Base-by-base conservation (phyloP, 2,329 filamentous ascomycete genomes). In the Ophiognomonia clavigignenti-juglandacearum region DNA sequence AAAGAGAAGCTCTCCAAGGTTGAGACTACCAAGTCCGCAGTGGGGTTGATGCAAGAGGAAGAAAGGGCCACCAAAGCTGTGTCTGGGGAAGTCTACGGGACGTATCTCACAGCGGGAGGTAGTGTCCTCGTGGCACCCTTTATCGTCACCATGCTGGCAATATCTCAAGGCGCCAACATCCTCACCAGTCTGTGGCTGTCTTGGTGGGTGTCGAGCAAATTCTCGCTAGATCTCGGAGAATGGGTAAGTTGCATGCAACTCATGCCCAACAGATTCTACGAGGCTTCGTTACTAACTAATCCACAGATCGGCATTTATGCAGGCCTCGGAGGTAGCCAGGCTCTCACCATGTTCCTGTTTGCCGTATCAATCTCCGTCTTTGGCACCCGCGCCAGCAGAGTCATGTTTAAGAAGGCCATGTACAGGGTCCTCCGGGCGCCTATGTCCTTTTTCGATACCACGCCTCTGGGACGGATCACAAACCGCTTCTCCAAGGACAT, bases 401-500 rank as follows among this genome's bases (percentile, higher is more conserved):
- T 70, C 10, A 82, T 88, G 77, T 70, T 88, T 8, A 34, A 36
- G 4, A 32, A 27, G 29, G 48, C 48, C 1, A 35, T 47, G n/a
- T 42, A 35, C n/a, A 39, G 45, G 4, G 34, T 36, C 9, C 29
- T 51, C 24, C 48, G 43, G 13, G 48, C 48, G 6, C 48, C 48
- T 5, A 47, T 51, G 24, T 46, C 48, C 23, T 51, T 86, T 64
- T 86, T 86, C 64, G 83, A 86, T 53, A 86, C 83, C 0, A 86
- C 83, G 2, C 83, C 83, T 0, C 70, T 86, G 2, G 83, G 83
- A n/a, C 75, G 83, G 5, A 85, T 86, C 56, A 83, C 80, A 19
- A 85, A 86, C 55, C 78, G 82, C 22, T 85, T 86, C 59, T 83
- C 81, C 13, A 84, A 83, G 59, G 83, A 86, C 56, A 76, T 85